Percentiles rank a stretch among this genome's conserved stretches.
These are phyloP conservation scores for Oxytropis ochrocephala DNA, from an alignment of 306 rosid genomes.

Conservation along the genomic window DNA sequence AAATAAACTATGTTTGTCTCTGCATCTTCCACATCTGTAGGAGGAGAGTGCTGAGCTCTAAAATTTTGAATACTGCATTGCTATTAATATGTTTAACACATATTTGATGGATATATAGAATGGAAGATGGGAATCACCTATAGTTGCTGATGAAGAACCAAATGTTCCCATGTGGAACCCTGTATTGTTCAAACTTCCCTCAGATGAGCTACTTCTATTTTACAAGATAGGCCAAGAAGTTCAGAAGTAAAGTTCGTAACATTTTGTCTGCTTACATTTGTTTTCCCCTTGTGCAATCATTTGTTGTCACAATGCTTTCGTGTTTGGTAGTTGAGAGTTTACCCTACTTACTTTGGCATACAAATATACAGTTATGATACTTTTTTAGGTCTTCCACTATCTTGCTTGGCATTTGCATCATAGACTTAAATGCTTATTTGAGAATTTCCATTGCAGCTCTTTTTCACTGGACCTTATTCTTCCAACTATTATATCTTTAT, in stretches of 20 bases:
- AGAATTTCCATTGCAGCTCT: not conserved
- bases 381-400: not conserved
- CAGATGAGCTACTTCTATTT: slow-evolving; percentile 77
- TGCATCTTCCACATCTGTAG: slow-evolving; percentile 1
- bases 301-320: not conserved
- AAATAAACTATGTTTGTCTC: not conserved
- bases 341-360: not conserved
- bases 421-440: not conserved
- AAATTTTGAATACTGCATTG: slow-evolving; percentile 16
- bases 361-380: not conserved
- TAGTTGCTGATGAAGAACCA: slow-evolving; percentile 64
- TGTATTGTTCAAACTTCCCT: slow-evolving; percentile 77
- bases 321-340: not conserved
- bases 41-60: not conserved
- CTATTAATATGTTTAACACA: slow-evolving; percentile 10
- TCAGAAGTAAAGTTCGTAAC: slow-evolving; percentile 51
- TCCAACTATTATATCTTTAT: not conserved
- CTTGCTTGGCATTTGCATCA: not conserved
- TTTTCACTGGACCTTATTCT: not conserved
- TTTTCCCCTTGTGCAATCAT: not conserved
- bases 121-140: slow-evolving; percentile 68
- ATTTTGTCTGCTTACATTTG: slow-evolving; percentile 4
- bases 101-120: slow-evolving; percentile 44
- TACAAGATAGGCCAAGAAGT: slow-evolving; percentile 82
- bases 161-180: slow-evolving; percentile 95